A percentile compares a stretch with the other conserved stretches of the same genome.
phyloP scores from a whole-genome alignment of 208 protist species.

The Acanthamoeba lugdunensis region DNA sequence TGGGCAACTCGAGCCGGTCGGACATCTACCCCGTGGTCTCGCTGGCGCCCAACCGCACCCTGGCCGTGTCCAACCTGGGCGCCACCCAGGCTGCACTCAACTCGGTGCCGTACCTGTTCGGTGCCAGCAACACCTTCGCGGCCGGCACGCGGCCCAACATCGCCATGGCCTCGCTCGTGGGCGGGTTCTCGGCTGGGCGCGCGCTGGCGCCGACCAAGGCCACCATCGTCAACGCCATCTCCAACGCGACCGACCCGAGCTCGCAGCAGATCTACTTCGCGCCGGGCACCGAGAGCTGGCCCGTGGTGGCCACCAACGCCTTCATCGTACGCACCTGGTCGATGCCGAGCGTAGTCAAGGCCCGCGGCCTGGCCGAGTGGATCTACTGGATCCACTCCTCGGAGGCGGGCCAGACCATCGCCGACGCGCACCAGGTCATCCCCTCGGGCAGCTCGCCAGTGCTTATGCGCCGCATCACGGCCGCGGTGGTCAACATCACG shows the following conservation, averaged over 20 bases:
- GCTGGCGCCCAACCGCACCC: neutral
- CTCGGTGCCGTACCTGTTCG: neutral
- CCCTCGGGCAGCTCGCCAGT: neutral
- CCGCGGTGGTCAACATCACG: neutral
- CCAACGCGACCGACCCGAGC: constrained; percentile 10
- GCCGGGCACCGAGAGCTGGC: neutral
- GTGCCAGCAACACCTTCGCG: neutral
- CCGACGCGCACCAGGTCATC: neutral
- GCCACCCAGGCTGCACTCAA: neutral
- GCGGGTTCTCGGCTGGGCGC: neutral
- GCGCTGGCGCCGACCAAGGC: neutral
- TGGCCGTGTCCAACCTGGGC: neutral
- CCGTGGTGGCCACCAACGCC: neutral
- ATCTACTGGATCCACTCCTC: constrained; percentile 4
- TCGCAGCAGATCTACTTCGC: neutral
- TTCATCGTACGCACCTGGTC: neutral
- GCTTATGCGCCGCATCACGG: neutral
- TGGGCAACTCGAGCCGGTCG: neutral
- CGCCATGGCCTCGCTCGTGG: neutral
- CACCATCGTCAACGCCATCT: neutral
- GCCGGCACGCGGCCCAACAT: neutral
- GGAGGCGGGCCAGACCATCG: neutral
- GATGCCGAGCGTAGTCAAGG: neutral
- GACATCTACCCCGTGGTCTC: neutral
- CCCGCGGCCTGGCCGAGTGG: neutral